These are phyloP conservation scores for Larix kaempferi DNA, from an alignment of 75 land plant species.

Conservation along the genomic window DNA sequence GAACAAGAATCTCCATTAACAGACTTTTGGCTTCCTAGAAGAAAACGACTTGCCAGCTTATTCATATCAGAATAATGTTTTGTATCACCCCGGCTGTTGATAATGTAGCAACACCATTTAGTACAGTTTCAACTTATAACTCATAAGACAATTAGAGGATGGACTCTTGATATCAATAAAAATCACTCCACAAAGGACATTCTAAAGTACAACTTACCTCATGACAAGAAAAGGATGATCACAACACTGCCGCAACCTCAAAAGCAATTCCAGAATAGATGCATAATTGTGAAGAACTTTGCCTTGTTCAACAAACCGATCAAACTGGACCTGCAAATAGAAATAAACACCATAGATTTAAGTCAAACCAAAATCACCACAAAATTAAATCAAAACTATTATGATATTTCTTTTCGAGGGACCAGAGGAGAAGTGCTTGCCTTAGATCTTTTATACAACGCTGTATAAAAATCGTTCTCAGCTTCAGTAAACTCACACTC, in stretches of 20 bases:
- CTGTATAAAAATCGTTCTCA: slow-evolving; percentile 82
- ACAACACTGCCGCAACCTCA: slow-evolving; percentile 87
- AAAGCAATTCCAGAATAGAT: slow-evolving; percentile 75
- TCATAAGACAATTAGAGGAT: not conserved
- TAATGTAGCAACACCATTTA: not conserved
- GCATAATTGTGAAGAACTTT: slow-evolving; percentile 94
- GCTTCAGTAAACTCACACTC: slow-evolving; percentile 81
- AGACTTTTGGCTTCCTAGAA: slow-evolving; percentile 24
- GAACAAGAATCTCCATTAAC: not conserved
- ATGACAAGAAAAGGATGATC: slow-evolving; percentile 94
- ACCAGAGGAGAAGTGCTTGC: slow-evolving; percentile 11
- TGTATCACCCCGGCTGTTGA: slow-evolving; percentile 66
- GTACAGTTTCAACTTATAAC: not conserved
- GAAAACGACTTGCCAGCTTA: slow-evolving; percentile 62
- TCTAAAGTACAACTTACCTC: slow-evolving; percentile 43
- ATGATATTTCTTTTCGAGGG: too few species aligned
- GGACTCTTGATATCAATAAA: not conserved
- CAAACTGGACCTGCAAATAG: slow-evolving; percentile 72
- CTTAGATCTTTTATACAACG: slow-evolving; percentile 81
- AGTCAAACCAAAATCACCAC: not conserved
- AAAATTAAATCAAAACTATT: too few species aligned
- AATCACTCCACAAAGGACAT: not conserved
- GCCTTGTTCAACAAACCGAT: slow-evolving; percentile 87
- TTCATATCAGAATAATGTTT: slow-evolving; percentile 64
- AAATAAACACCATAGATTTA: not conserved